Base-by-base conservation (phyloP, 345 rosid genomes). In the Salix arbutifolia region DNA sequence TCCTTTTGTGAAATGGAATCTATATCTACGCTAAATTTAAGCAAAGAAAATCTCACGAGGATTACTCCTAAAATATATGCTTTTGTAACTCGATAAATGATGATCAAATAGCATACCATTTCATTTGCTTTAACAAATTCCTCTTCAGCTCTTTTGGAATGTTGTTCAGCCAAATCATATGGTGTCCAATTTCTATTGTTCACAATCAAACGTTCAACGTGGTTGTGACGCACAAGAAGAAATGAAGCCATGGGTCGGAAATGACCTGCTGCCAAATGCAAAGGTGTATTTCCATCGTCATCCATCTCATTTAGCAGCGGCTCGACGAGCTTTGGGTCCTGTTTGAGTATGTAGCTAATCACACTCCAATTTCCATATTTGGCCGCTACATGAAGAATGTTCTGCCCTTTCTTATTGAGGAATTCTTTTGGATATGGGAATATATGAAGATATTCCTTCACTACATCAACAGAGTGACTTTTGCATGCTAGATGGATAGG, bases 311-410 rank as follows among this genome's bases (percentile, higher is more conserved):
- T 56, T 3, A 56, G 1, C 21, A 71, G 26, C 14, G 19, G 1
- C 1, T 1, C 0, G 5, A 35, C 12, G 31, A n/a, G 67, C n/a
- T 5, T 11, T 4, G 1, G 0, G 10, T 53, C 12, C 25, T 0
- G 25, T 23, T 1, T 2, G 12, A 72, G 48, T 14, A 60, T 11
- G 0, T 58, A 35, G 7, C 31, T 4, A 1, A 72, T 16, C 21
- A 72, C 48, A 1, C 8, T 38, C 3, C 1, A 2, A 6, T 19
- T 13, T 66, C 75, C 12, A 14, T 9, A 1, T 58, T n/a, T 0
- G 0, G 67, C 33, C 1, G 67, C 75, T 33, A 72, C 67, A 18
- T 72, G 75, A 72, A 72, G 52, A 56, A 72, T 60, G 33, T 72
- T 72, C 28, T 60, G 52, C 25, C 37, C 33, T 56, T 72, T 37